phyloP scores from a whole-genome alignment of 2,329 filamentous ascomycete species.

The Claviceps paspali region DNA sequence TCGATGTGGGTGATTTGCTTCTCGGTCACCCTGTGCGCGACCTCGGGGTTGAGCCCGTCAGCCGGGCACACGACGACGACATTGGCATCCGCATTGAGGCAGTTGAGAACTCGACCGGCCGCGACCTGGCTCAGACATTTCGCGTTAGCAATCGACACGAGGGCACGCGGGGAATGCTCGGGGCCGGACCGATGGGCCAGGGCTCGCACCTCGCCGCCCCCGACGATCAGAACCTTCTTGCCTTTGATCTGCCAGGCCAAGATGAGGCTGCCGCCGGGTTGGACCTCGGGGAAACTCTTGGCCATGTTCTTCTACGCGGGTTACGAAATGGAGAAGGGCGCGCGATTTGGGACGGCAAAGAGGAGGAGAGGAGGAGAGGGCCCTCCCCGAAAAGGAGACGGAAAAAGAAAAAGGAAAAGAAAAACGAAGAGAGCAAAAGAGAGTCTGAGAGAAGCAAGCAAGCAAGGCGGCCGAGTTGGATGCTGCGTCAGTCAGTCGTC shows the following conservation, averaged over 20 bases:
- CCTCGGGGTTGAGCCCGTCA: conserved; percentile 73
- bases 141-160: conserved; percentile 2
- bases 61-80: conserved; percentile 75
- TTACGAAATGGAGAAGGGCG: not conserved
- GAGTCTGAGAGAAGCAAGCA: too few species aligned
- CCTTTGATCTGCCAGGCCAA: conserved; percentile 89
- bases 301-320: conserved; percentile 17
- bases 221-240: conserved; percentile 82
- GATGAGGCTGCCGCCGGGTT: conserved; percentile 85
- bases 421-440: too few species aligned
- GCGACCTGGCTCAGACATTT: conserved; percentile 55
- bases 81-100: conserved; percentile 85
- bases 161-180: too few species aligned
- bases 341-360: not conserved
- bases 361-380: not conserved
- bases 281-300: conserved; percentile 56
- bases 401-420: not conserved
- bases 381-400: too few species aligned
- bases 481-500: too few species aligned
- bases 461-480: too few species aligned
- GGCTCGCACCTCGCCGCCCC: conserved; percentile 71
- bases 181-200: not conserved
- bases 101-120: conserved; percentile 82
- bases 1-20: conserved; percentile 67
- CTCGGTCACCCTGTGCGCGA: conserved; percentile 62